Conservation (phyloP, 257 asterid species). For the Hygrophila difformis region DNA sequence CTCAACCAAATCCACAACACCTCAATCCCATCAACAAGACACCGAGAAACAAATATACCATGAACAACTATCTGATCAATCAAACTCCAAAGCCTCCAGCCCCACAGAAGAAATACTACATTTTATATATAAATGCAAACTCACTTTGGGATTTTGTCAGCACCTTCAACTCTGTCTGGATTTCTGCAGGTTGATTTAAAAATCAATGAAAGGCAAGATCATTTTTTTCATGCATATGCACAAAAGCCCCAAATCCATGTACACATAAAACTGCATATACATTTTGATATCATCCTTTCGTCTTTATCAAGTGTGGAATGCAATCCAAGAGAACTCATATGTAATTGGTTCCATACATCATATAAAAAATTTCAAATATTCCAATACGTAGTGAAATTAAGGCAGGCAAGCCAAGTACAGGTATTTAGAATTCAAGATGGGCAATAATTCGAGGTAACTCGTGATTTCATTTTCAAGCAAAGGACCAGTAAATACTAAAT, state of each 20-base stretch:
- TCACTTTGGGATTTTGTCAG: constrained; percentile 51
- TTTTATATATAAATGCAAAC: constrained; percentile 14
- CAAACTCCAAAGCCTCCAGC: constrained; percentile 1
- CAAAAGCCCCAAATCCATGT: background rate
- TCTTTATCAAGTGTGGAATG: background rate
- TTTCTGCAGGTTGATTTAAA: constrained; percentile 32
- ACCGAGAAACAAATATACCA: constrained; percentile 16
- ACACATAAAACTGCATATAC: background rate
- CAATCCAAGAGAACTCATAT: background rate
- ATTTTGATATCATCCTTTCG: background rate
- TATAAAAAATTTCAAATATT: background rate
- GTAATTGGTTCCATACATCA: constrained; percentile 1
- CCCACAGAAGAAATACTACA: constrained; percentile 1
- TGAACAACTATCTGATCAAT: constrained; percentile 14
- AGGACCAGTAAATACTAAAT: background rate
- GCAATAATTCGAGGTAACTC: background rate
- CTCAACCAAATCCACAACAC: constrained; percentile 23
- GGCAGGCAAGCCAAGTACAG: background rate
- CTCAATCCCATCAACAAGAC: constrained; percentile 23
- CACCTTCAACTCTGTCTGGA: constrained; percentile 31
- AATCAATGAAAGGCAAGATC: constrained; percentile 2
- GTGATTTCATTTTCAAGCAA: background rate
- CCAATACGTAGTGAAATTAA: background rate
- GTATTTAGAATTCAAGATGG: constrained; percentile 4
- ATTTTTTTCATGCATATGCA: background rate